Conservation (phyloP, 1,139 yeast species). For the Nakaseomyces bracarensis region DNA sequence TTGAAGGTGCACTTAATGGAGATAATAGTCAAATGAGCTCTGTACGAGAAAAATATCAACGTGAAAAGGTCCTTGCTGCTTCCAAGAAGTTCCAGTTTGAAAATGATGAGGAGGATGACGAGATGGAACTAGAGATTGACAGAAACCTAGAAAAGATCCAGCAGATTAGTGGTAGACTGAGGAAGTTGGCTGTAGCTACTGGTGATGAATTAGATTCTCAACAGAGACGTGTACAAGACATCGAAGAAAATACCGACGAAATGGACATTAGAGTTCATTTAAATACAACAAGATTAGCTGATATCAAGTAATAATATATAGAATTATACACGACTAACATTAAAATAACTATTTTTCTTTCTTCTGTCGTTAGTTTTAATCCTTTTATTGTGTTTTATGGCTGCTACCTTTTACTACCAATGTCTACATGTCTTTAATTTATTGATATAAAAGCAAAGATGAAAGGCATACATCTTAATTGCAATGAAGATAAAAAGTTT, state of each 20-base stretch:
- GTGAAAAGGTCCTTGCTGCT: conserved; percentile 33
- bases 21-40: conserved; percentile 31
- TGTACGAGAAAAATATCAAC: conserved; percentile 32
- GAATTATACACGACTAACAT: not conserved
- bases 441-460: not conserved
- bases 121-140: conserved; percentile 50
- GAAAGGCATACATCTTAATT: too few species aligned
- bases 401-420: too few species aligned
- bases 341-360: not conserved
- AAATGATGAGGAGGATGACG: conserved; percentile 54
- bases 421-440: too few species aligned
- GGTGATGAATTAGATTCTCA: conserved; percentile 47
- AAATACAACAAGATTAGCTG: conserved; percentile 35
- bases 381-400: not conserved
- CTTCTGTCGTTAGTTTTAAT: not conserved
- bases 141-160: conserved; percentile 44
- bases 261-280: conserved; percentile 47
- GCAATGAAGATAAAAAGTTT: too few species aligned
- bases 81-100: conserved; percentile 47
- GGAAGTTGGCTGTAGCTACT: conserved; percentile 43
- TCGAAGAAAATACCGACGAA: conserved; percentile 46
- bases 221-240: conserved; percentile 44
- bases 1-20: conserved; percentile 34
- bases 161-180: conserved; percentile 42
- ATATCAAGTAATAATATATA: conserved; percentile 19